Conservation (phyloP, 2,329 filamentous ascomycete genomes). For the Knufia fluminis region DNA sequence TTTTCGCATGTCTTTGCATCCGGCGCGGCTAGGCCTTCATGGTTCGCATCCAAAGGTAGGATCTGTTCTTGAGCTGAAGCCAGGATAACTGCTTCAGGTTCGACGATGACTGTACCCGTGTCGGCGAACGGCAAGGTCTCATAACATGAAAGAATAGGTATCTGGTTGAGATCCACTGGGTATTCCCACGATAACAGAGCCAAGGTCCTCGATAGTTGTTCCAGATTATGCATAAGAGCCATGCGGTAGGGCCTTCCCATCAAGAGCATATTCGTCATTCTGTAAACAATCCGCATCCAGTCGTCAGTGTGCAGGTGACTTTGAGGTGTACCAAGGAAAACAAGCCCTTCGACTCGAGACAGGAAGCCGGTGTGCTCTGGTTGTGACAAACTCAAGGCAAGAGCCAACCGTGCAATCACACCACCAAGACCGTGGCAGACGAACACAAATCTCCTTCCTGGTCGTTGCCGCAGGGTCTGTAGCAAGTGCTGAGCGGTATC, state of each 20-base stretch:
- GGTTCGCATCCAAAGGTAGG: neutral
- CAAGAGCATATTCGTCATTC: neutral
- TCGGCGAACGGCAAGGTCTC: neutral
- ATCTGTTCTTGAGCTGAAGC: neutral
- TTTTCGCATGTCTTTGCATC: too few species aligned
- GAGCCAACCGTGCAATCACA: neutral
- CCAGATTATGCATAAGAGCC: neutral
- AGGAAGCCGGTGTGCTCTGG: neutral
- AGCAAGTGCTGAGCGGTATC: neutral
- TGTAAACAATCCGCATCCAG: neutral
- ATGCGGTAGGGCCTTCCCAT: neutral
- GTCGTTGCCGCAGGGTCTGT: neutral
- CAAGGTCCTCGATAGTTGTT: neutral
- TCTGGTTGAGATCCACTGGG: neutral
- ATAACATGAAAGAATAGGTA: neutral
- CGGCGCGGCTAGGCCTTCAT: neutral
- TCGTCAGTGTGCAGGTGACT: neutral
- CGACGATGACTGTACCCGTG: neutral
- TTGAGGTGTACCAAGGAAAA: neutral
- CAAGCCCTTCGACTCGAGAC: neutral
- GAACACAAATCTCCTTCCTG: neutral
- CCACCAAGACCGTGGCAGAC: neutral
- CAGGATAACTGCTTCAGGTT: neutral
- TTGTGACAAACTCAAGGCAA: neutral
- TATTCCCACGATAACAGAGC: neutral